These are phyloP conservation scores for Luzula sylvatica DNA, from an alignment of 176 grass and related monocot genomes.

Conservation along the genomic window DNA sequence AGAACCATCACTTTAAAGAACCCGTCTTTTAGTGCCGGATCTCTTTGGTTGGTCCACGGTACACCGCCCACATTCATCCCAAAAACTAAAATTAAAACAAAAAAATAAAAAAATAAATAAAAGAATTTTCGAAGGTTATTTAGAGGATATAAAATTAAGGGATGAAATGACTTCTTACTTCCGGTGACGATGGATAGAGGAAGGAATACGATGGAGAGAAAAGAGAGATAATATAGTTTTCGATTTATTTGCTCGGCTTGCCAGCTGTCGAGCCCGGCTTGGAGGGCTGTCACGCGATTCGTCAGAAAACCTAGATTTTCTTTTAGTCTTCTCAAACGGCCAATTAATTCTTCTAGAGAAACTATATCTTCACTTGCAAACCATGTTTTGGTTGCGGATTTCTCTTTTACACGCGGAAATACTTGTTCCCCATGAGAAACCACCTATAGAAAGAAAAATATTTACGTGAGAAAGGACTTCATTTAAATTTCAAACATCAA, in stretches of 20 bases:
- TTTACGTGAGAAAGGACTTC: background rate
- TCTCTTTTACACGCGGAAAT: constrained; percentile 83
- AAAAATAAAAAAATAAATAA: constrained; percentile 14
- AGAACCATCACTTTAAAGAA: constrained; percentile 86
- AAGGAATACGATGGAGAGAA: constrained; percentile 87
- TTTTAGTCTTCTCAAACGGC: constrained; percentile 80
- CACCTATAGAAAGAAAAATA: constrained; percentile 27
- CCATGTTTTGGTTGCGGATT: constrained; percentile 66
- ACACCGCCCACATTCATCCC: constrained; percentile 97
- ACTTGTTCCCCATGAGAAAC: constrained; percentile 95
- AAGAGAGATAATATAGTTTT: constrained; percentile 84
- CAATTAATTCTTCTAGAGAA: constrained; percentile 66
- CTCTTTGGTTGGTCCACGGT: constrained; percentile 71
- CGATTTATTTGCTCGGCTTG: constrained; percentile 91
- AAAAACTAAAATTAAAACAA: constrained; percentile 38
- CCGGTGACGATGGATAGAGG: constrained; percentile 88
- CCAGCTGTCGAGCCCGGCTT: constrained; percentile 94
- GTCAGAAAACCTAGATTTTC: constrained; percentile 83
- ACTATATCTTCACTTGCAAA: constrained; percentile 49
- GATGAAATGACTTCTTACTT: constrained; percentile 20
- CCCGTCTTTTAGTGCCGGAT: constrained; percentile 49
- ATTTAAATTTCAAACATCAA: background rate
- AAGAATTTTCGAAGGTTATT: background rate
- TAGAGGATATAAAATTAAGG: no score
- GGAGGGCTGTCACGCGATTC: constrained; percentile 65